Evolutionary conservation across 2,329 filamentous ascomycete species (phyloP), one percentile per base, ranked within the genome.

Genomic region (Canariomyces notabilis): DNA sequence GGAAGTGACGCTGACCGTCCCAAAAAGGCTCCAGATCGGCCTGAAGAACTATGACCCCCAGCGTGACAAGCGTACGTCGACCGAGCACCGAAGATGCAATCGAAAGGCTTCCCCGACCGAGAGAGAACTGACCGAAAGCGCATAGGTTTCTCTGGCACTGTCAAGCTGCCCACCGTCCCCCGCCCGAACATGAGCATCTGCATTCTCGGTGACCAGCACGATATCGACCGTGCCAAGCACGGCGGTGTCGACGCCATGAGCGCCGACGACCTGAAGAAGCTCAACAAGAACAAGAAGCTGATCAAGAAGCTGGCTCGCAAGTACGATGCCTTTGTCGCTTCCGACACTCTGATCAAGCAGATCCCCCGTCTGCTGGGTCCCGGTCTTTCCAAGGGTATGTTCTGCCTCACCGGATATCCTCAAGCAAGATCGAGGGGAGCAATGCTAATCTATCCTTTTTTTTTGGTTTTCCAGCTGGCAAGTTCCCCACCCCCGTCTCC

Each of bases 231-330:
- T 82, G 91, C 93, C 70, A 98, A 98, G 85, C 93, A 98, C 82
- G 87, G 89, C 68, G 91, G 89, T 72, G 83, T 97, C 63, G 93
- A 98, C 70, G 89, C 91, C 77, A 97, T 97, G 93, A 95, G 88
- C 67, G 76, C 88, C 60, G 93, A 98, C 67, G 93, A 98, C 76
- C 78, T 98, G 77, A 98, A 98, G 88, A 98, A 98, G 87, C 89
- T 98, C 63, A 98, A 98, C 87, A 98, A 98, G 89, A 98, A 98
- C 89, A 97, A 98, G 88, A 98, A 98, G 87, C 85, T 97, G 68
- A 96, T 98, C 85, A 98, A 98, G 89, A 98, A 98, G 87, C 87
- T 98, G 61, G 93, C 93, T 58, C 89, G 90, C 84, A 98, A 98
- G 82, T 97, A 98, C 85, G 93, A 98, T 75, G 93, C 93, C 64